Evolutionary conservation across 2,329 filamentous ascomycete species (phyloP).

Genomic region (Diaporthe citriasiana): DNA sequence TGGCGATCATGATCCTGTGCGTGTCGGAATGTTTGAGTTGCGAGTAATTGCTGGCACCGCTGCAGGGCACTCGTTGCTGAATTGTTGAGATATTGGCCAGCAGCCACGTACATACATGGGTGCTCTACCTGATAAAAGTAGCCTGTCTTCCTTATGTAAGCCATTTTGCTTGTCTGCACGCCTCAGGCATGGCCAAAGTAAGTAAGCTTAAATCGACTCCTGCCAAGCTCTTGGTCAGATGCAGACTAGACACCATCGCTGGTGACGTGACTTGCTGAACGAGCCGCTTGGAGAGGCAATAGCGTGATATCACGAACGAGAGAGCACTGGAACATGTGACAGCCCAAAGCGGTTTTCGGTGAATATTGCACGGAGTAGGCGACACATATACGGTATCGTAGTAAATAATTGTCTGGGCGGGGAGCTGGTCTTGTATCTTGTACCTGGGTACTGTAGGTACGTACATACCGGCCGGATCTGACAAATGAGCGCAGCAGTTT

Average conservation of each 20-base stretch:
- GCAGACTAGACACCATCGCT: neutral
- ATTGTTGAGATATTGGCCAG: neutral
- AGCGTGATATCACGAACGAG: neutral
- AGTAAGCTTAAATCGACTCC: constrained; percentile 15
- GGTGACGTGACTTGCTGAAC: constrained; percentile 7
- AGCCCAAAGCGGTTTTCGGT: constrained; percentile 25
- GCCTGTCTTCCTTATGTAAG: neutral
- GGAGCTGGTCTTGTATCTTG: neutral
- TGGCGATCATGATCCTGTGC: constrained; percentile 32
- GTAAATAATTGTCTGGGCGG: neutral
- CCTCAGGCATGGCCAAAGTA: neutral
- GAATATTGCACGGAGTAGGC: neutral
- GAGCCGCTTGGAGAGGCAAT: neutral
- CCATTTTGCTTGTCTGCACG: neutral
- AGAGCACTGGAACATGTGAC: constrained; percentile 3
- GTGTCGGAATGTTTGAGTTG: constrained; percentile 22
- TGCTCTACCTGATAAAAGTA: neutral
- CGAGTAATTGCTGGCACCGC: constrained; percentile 20
- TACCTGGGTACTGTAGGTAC: too few relatives aligned
- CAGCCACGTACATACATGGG: too few relatives aligned
- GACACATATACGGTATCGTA: constrained; percentile 15
- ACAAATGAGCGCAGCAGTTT: constrained; percentile 23
- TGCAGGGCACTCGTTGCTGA: neutral
- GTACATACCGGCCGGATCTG: neutral
- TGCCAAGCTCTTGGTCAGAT: neutral